Evolutionary conservation across 169 alveolate species (phyloP).

Genomic region (Eimeria sp.): DNA sequence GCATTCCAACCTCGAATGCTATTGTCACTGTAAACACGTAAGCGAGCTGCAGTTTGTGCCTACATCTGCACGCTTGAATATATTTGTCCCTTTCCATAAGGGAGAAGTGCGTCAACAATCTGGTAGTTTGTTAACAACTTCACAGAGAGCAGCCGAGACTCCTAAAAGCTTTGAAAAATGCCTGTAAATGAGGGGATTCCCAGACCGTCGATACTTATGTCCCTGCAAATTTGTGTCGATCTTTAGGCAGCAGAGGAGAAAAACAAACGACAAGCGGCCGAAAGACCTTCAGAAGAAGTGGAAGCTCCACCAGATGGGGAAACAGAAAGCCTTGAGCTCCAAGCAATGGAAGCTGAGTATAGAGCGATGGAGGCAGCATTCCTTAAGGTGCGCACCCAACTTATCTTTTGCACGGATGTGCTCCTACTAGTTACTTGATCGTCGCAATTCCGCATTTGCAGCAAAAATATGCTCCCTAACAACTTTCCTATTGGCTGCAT

Average conservation of each 20-base stretch:
- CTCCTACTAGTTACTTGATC: not conserved
- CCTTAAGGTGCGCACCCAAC: constrained; percentile 1
- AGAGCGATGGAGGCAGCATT: constrained; percentile 53
- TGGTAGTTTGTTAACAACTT: not conserved
- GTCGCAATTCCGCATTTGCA: not conserved
- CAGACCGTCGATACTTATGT: not conserved
- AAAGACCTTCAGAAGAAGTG: not conserved
- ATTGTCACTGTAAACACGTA: not conserved
- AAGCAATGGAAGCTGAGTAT: constrained; percentile 31
- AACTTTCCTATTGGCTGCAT: not conserved
- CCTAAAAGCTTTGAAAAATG: not conserved
- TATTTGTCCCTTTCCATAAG: too few relatives aligned
- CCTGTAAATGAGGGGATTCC: not conserved
- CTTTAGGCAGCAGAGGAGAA: constrained; percentile 19
- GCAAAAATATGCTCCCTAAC: not conserved
- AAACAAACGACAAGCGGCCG: constrained; percentile 4
- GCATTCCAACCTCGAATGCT: not conserved
- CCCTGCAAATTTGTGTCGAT: not conserved
- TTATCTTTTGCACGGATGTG: not conserved
- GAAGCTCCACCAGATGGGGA: not conserved
- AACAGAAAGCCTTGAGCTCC: constrained; percentile 17
- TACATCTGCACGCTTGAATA: not conserved
- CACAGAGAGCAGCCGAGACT: not conserved
- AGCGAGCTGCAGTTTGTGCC: not conserved
- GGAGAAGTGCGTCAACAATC: not conserved